Percentiles rank a stretch among this genome's conserved stretches.
These are phyloP conservation scores for Lachancea mirantina DNA, from an alignment of 805 yeast species.

Conservation along the genomic window DNA sequence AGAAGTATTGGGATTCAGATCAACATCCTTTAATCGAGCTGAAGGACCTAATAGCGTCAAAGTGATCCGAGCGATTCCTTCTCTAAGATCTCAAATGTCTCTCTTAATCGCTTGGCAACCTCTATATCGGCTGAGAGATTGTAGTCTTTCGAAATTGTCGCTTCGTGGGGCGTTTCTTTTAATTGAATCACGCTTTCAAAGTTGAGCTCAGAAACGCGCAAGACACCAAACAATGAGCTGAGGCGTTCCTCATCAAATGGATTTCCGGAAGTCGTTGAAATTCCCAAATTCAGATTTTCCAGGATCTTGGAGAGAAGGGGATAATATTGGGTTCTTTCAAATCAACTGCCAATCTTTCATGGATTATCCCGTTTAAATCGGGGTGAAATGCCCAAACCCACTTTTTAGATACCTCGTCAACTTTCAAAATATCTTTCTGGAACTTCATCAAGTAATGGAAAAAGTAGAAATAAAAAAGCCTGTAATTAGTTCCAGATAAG, in stretches of 20 bases:
- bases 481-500: constrained; percentile 1
- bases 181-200: too few species aligned
- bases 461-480: constrained; percentile 4
- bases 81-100: constrained; percentile 4
- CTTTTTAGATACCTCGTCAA: background rate
- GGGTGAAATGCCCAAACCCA: background rate
- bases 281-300: too few species aligned
- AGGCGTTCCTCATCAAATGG: too few species aligned
- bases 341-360: background rate
- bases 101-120: constrained; percentile 9
- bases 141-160: too few species aligned
- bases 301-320: too few species aligned
- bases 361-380: background rate
- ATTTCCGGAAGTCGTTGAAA: too few species aligned
- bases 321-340: constrained; percentile 1
- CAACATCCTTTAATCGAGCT: background rate
- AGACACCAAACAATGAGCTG: too few species aligned
- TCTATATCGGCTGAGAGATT: constrained; percentile 11
- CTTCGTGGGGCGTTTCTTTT: too few species aligned
- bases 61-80: background rate
- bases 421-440: background rate
- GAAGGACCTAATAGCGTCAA: background rate
- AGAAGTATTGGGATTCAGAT: too few species aligned
- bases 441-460: constrained; percentile 8
- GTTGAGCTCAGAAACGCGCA: too few species aligned